Evolutionary conservation across 441 rosid genomes (phyloP), one percentile per base, ranked within the genome.

Genomic region (Gossypium gossypioides): DNA sequence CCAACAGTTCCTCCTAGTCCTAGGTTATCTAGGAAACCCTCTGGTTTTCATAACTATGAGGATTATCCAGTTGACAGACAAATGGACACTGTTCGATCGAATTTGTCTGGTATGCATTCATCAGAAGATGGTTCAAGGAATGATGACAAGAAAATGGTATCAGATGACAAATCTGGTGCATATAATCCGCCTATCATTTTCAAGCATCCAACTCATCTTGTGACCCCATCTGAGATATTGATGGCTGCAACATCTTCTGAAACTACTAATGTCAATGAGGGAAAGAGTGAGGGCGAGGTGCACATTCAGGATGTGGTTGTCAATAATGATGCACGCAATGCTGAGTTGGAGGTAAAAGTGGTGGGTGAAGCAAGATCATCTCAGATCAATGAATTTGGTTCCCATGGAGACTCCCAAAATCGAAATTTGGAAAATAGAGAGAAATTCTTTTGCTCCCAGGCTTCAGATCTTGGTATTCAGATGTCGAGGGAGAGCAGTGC

Each of bases 161-260:
- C 82, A 75, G 83, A 80, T 80, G 88, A 88, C 72, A 78, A 66
- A 42, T 75, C 89, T 24, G 76, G 56, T 19, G 77, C 80, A 37
- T 79, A 79, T 68, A 84, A 83, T 78, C 81, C 82, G 58, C 81
- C 88, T 74, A 67, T 76, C 15, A 72, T 77, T 68, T 92, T 85
- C 77, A 89, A 85, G 78, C 97, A 77, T 69, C 97, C 97, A 68
- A 89, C 97, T 64, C 99, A 89, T 82, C 84, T 92, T 68, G 81
- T 95, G 74, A 91, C 97, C 72, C 97, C 97, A 13, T 87, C 96
- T 4, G 97, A 95, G 80, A 83, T 92, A 69, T 67, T 87, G 58
- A 81, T 81, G 87, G 85, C 84, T 4, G 74, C 82, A 77, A 79
- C 90, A 18, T 81, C 94, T 25, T 78, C 96, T 75, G 94, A 89